Evolutionary conservation across 106 monocot genomes (phyloP), one percentile per base, ranked within the genome.

Genomic region (Apostasia shenzhenica): DNA sequence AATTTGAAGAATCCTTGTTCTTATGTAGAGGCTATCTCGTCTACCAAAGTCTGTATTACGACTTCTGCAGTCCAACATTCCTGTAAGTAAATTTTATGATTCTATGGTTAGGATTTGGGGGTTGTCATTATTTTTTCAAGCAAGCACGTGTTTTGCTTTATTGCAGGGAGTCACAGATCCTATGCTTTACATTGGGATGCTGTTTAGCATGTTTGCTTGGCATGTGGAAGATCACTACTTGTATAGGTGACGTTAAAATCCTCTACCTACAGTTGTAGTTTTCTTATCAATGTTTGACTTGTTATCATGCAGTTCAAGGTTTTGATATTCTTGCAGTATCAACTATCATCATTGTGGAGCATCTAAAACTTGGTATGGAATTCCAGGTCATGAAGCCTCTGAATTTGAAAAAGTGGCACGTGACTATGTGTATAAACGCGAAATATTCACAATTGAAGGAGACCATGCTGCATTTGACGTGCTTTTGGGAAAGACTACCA

Each of bases 341-440:
- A 97, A 97, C 54, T 97, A 97, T 88, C 95, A 97, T 67, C 95
- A 97, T 70, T 97, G 95, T 85, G 95, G 95, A 65, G 95, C 92
- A 50, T 82, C 71, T 57, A 97, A 97, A 77, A 92, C 95, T 64
- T 97, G 95, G 95, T 97, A 97, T 81, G 95, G 95, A 4, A 81
- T 92, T 55, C 95, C 95, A 43, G 92, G 95, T 41, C 75, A 86
- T 76, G 86, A 92, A 54, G 95, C 95, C 50, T 68, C 66, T 50
- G 75, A 80, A 14, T 92, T 97, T 79, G 95, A 97, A 75, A 80
- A 57, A 66, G 85, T 83, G 55, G 95, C 87, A 9, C 67, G 53
- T 6, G 68, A 85, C 52, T 76, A 83, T 84, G 89, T 97, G 7
- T 97, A 97, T 72, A 66, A 79, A 60, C 62, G 9, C 70, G 84